Percentiles rank a stretch among this genome's conserved stretches.
phyloP scores from a whole-genome alignment of 164 flowering plant species.

The Vitis labrusca region DNA sequence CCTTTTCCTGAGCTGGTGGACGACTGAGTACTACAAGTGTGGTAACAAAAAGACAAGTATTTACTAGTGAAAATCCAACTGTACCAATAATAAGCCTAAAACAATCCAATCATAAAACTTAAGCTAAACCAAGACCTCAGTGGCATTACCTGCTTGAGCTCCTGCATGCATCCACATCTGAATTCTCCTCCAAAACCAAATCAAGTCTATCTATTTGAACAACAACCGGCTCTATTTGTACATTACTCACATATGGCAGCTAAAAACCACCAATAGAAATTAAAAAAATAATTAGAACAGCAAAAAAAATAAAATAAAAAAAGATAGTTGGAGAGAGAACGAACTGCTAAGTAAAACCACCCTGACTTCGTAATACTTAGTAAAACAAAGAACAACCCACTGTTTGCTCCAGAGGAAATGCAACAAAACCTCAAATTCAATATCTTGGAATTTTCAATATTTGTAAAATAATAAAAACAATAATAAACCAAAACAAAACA shows the following conservation, averaged over 20 bases:
- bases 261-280: conserved; percentile 23
- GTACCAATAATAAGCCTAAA: neutral
- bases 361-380: too few species aligned
- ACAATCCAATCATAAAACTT: neutral
- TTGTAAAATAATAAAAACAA: too few species aligned
- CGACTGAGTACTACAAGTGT: conserved; percentile 48
- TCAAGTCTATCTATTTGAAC: conserved; percentile 91
- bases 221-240: conserved; percentile 86
- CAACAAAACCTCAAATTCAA: too few species aligned
- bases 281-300: conserved; percentile 2
- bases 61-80: neutral
- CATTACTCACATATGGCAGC: conserved; percentile 88
- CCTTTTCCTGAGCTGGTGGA: conserved; percentile 63
- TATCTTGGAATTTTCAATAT: too few species aligned
- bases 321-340: neutral
- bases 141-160: conserved; percentile 51
- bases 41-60: neutral
- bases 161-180: conserved; percentile 43
- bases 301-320: neutral
- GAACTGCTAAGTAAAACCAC: too few species aligned
- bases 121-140: conserved; percentile 2
- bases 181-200: conserved; percentile 86
- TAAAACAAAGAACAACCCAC: too few species aligned
- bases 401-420: too few species aligned
- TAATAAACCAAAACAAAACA: too few species aligned